Evolutionary conservation across 2,329 filamentous ascomycete genomes (phyloP).

Genomic region (Neofusicoccum umdonicola): DNA sequence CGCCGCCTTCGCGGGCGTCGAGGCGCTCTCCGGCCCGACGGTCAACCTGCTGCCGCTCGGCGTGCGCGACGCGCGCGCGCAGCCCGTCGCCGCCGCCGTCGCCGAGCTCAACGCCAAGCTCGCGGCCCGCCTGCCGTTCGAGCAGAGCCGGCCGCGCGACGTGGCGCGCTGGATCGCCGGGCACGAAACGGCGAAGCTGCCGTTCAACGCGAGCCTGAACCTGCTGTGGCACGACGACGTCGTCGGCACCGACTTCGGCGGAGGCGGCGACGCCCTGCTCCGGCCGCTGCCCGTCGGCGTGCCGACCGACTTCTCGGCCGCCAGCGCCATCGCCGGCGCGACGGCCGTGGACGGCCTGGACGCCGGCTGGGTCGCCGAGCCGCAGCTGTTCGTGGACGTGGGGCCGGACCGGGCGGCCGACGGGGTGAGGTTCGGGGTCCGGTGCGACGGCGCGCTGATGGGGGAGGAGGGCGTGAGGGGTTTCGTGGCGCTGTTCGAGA

Average conservation of each 20-base stretch:
- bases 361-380: not conserved
- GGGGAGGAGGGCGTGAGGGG: not conserved
- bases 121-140: conserved; percentile 28
- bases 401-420: conserved; percentile 6
- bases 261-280: not conserved
- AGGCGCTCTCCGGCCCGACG: conserved; percentile 30
- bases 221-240: conserved; percentile 26
- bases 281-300: not conserved
- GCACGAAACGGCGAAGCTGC: not conserved
- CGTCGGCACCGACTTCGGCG: not conserved
- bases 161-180: conserved; percentile 23
- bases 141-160: conserved; percentile 30
- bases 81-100: not conserved
- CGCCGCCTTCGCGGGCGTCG: conserved; percentile 22
- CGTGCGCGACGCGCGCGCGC: conserved; percentile 19
- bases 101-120: no score
- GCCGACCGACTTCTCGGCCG: conserved; percentile 13
- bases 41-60: conserved; percentile 32
- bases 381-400: conserved; percentile 14
- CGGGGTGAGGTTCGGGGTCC: conserved; percentile 8
- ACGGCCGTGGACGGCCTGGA: conserved; percentile 14
- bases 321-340: not conserved
- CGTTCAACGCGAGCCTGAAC: conserved; percentile 35
- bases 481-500: conserved; percentile 2
- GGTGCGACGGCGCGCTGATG: conserved; percentile 13